Base-by-base conservation (phyloP, 1,284 basidiomycete genomes). In the Moesziomyces sp. region DNA sequence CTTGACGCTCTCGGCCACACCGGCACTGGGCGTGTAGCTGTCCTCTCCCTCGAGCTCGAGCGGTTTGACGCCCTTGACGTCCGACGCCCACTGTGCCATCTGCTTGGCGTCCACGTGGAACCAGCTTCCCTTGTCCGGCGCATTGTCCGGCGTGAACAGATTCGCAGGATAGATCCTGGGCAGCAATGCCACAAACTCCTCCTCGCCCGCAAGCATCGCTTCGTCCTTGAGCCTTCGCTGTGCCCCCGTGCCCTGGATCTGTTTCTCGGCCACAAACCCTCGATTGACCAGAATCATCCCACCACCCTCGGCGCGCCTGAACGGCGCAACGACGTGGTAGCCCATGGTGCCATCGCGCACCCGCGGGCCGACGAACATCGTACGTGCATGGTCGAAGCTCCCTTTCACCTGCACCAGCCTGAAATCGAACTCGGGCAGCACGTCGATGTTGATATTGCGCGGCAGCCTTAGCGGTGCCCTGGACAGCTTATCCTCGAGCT, bases 401-500 rank as follows among this genome's bases (percentile, higher is more conserved):
- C 82, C 82, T 8, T 58, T 47, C 3, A 84, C 30, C 18, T 59
- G 43, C 16, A 84, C 76, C 4, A 82, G 60, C 1, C 81, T 72
- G 58, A 74, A 83, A 46, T 74, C 75, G 38, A 83, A 82, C 19
- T 77, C 74, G 40, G 65, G 67, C 21, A 77, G 57, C 3, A 77
- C 77, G 1, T 73, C 70, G 21, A 79, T 47, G 28, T 98, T 96
- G 86, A 99, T 90, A 84, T 89, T 89, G 45, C 87, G 88, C 1
- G 96, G 96, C 24, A 99, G 86, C 24, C 87, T 83, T 63, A 99
- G 88, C 0, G 97, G 92, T 38, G 90, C 89, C 30, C 91, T 88
- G 66, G 91, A 88, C 28, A 98, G 86, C 86, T 98, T 97, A 84
- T 93, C 90, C 82, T 97, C 92, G 46, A 99, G 87, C 81, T 98